Base-by-base conservation (phyloP, 2,329 filamentous ascomycete genomes). In the Neonectria magnoliae region DNA sequence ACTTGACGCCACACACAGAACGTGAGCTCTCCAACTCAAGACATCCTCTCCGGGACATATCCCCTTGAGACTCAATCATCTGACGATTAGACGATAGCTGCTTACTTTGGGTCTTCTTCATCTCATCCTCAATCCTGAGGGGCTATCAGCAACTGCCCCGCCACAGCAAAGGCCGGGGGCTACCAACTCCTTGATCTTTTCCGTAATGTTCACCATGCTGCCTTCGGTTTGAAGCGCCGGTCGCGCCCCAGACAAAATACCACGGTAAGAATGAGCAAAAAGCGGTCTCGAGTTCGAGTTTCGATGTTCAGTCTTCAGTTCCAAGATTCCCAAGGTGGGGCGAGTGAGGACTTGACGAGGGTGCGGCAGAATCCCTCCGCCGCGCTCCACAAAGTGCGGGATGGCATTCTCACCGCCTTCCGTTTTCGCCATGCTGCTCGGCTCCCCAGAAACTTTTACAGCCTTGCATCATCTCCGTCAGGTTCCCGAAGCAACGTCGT, bases 171-270 rank as follows among this genome's bases (percentile, higher is more conserved):
- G 14, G 7, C 13, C 10, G 8, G 48, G 33, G 18, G 20, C 31
- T 20, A 79, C 90, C 76, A 82, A 97, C 95, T 98, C 96, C 87
- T 99, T 99, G 85, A 99, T 99, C 88, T 97, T 98, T 60, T 99
- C 97, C 71, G 96, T 98, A 72, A 99, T 99, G 85, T 98, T 98
- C 81, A 98, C 96, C 96, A 99, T 99, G 76, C 83, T 87, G 81
- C 60, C 68, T 69, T 66, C 62, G 67, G 66, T 75, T 75, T 42
- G 58, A 73, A 57, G 68, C 71, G 69, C 62, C 65, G 3, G 60
- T 61, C 65, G 65, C 72, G 72, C 54, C 71, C 62, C 62, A 42
- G 47, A 66, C 58, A 62, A 57, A 57, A n/a, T n/a, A 52, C 14
- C 22, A 20, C n/a, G 29, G 13, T 66, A 66, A 48, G 10, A 55